Percentiles rank a stretch among this genome's conserved stretches.
Evolutionary conservation across 2,329 filamentous ascomycete genomes (phyloP).

Genomic region (Claviceps arundinis): DNA sequence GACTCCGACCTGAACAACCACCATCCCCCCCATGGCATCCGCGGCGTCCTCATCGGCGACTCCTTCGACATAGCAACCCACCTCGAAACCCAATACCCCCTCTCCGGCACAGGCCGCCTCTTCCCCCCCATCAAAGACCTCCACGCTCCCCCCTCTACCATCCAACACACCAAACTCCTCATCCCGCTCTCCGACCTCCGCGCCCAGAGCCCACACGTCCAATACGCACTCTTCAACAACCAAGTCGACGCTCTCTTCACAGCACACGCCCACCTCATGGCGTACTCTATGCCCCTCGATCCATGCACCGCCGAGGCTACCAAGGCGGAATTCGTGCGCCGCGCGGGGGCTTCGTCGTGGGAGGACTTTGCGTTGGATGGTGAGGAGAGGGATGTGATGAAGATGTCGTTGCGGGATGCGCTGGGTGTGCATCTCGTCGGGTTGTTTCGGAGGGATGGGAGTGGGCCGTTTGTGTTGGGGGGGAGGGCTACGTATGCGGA

Average conservation of each 20-base stretch:
- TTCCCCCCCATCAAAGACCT: constrained; percentile 29
- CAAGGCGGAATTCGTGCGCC: constrained; percentile 34
- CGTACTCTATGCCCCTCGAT: constrained; percentile 34
- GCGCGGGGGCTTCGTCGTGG: constrained; percentile 31
- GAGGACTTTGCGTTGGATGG: constrained; percentile 26
- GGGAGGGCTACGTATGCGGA: constrained; percentile 36
- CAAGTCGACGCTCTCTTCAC: constrained; percentile 42
- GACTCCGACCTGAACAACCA: too few relatives aligned
- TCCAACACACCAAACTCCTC: constrained; percentile 10
- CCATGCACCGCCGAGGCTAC: constrained; percentile 29
- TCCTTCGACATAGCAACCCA: constrained; percentile 53
- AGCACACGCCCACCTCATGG: constrained; percentile 26
- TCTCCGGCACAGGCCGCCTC: constrained; percentile 24
- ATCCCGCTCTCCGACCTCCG: constrained; percentile 24
- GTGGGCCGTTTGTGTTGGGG: constrained; percentile 37
- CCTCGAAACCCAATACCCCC: constrained; percentile 38
- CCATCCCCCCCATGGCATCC: too few relatives aligned
- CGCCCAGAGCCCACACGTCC: constrained; percentile 11
- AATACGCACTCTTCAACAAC: constrained; percentile 31
- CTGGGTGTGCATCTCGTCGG: constrained; percentile 26
- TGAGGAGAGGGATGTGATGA: constrained; percentile 26
- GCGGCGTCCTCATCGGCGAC: constrained; percentile 35
- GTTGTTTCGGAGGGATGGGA: constrained; percentile 23
- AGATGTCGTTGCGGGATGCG: constrained; percentile 24
- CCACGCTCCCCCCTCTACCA: constrained; percentile 13